A percentile compares a stretch with the other conserved stretches of the same genome.
Evolutionary conservation across 2,329 filamentous ascomycete genomes (phyloP).

Genomic region (Botrytis squamosa): DNA sequence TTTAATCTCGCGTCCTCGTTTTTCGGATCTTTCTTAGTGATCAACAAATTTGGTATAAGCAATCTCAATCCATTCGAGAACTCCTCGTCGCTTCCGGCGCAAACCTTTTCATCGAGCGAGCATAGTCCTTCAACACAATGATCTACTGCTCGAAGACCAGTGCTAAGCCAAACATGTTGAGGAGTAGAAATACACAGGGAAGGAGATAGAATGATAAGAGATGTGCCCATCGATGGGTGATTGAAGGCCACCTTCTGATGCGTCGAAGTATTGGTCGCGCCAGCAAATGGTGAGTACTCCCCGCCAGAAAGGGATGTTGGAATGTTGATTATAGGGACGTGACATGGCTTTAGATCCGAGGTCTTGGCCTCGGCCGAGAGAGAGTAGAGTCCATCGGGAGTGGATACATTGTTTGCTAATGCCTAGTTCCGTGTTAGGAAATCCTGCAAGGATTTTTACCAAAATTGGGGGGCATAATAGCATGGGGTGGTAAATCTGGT

Average conservation of each 20-base stretch:
- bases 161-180: slow-evolving; percentile 54
- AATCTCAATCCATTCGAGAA: slow-evolving; percentile 30
- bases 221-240: slow-evolving; percentile 44
- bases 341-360: slow-evolving; percentile 25
- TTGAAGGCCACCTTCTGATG: slow-evolving; percentile 33
- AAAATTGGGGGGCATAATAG: background rate
- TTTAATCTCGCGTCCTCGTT: slow-evolving; percentile 27
- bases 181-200: slow-evolving; percentile 52
- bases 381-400: slow-evolving; percentile 25
- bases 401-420: slow-evolving; percentile 31
- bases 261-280: slow-evolving; percentile 41
- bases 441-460: background rate
- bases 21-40: slow-evolving; percentile 29
- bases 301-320: slow-evolving; percentile 45
- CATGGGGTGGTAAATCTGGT: background rate
- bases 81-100: slow-evolving; percentile 25
- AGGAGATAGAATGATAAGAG: slow-evolving; percentile 57
- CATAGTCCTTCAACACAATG: slow-evolving; percentile 58
- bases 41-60: slow-evolving; percentile 33
- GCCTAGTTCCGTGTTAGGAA: slow-evolving; percentile 24
- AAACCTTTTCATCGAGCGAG: slow-evolving; percentile 37
- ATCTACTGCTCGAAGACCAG: slow-evolving; percentile 56
- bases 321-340: slow-evolving; percentile 42
- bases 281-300: slow-evolving; percentile 43
- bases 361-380: slow-evolving; percentile 22